phyloP scores from a whole-genome alignment of 805 yeast species.

The Lachancea fermentati region DNA sequence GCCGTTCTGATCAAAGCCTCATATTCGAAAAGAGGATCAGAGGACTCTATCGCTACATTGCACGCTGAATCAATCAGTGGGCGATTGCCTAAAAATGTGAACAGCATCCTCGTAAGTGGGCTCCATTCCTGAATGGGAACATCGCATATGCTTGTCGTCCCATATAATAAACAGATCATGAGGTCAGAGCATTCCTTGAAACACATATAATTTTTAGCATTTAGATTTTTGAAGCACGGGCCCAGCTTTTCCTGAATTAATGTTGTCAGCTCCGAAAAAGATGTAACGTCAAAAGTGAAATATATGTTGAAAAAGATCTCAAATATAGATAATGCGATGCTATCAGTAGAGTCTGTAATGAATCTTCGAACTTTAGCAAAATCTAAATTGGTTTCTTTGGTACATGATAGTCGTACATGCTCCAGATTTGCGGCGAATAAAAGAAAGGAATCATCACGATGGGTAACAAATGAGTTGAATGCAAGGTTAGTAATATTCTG shows the following conservation, averaged over 20 bases:
- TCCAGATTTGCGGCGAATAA: slow-evolving; percentile 13
- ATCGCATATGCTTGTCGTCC: slow-evolving; percentile 5
- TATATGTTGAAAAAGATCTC: slow-evolving; percentile 19
- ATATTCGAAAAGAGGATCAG: slow-evolving; percentile 23
- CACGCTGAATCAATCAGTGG: too few species aligned
- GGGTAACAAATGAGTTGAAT: slow-evolving; percentile 24
- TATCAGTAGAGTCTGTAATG: slow-evolving; percentile 12
- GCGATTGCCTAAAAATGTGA: too few species aligned
- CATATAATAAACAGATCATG: slow-evolving; percentile 23
- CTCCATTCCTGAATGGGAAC: slow-evolving; percentile 17
- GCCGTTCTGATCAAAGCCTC: slow-evolving; percentile 31
- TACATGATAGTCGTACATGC: slow-evolving; percentile 9
- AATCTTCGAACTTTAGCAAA: slow-evolving; percentile 20
- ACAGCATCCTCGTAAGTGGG: slow-evolving; percentile 20
- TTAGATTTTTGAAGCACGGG: slow-evolving; percentile 13
- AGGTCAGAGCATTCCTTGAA: slow-evolving; percentile 16
- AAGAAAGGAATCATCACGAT: slow-evolving; percentile 13
- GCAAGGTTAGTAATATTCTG: slow-evolving; percentile 23
- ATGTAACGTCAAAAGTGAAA: slow-evolving; percentile 7
- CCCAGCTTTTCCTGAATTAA: slow-evolving; percentile 14
- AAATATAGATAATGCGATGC: slow-evolving; percentile 14
- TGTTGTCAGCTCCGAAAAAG: slow-evolving; percentile 11
- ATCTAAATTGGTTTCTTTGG: background rate
- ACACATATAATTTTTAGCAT: slow-evolving; percentile 6
- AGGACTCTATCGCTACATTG: background rate